A percentile compares a stretch with the other conserved stretches of the same genome.
phyloP scores from a whole-genome alignment of 108 stramenopile genomes.

The Cyclotella kingstonii region DNA sequence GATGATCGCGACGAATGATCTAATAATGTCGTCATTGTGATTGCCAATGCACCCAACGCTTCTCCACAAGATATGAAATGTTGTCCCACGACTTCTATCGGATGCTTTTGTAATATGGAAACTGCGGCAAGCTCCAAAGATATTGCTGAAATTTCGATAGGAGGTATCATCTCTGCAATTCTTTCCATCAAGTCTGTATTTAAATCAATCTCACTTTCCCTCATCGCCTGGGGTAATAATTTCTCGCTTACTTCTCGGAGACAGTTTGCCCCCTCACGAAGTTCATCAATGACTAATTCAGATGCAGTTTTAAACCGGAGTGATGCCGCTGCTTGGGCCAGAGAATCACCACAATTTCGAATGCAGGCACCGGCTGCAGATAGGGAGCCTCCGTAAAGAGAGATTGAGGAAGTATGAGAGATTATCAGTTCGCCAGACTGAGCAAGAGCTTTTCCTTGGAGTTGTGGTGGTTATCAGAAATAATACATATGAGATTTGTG shows the following conservation, averaged over 20 bases:
- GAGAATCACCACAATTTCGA: conserved; percentile 69
- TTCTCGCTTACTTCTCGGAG: conserved; percentile 53
- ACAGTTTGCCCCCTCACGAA: conserved; percentile 76
- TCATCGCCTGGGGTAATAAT: conserved; percentile 37
- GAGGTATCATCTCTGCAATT: conserved; percentile 23
- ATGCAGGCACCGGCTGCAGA: conserved; percentile 69
- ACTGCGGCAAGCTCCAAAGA: conserved; percentile 59
- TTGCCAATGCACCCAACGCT: conserved; percentile 31
- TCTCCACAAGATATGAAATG: conserved; percentile 43
- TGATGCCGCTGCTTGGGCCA: conserved; percentile 82
- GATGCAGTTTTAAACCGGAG: conserved; percentile 75
- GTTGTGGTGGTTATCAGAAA: background rate
- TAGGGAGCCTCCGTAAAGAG: conserved; percentile 71
- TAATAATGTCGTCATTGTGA: no score
- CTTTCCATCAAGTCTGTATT: conserved; percentile 24
- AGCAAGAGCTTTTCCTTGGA: conserved; percentile 65
- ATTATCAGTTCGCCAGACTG: conserved; percentile 76
- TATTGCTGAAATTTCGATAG: conserved; percentile 11
- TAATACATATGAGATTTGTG: no score
- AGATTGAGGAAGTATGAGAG: conserved; percentile 50
- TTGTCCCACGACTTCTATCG: conserved; percentile 42
- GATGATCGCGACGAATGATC: no score
- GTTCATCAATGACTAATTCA: conserved; percentile 76
- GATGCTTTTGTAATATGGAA: conserved; percentile 44
- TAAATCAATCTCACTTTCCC: conserved; percentile 56